phyloP scores from a whole-genome alignment of 768 basidiomycete genomes.

The Tylopilus subfusipes region DNA sequence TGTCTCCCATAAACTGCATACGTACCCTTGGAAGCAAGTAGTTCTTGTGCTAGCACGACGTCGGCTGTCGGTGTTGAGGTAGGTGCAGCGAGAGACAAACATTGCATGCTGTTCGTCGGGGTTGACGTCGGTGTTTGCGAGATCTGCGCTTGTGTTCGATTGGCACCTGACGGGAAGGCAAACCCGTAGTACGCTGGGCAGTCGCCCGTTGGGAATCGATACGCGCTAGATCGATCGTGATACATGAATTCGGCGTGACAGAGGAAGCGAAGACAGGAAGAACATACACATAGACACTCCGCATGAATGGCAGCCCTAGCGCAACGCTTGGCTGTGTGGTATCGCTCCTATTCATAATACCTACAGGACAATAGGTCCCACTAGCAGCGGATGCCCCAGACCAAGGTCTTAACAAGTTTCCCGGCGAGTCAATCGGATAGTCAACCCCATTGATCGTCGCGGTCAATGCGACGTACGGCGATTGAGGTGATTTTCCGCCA shows the following conservation, averaged over 20 bases:
- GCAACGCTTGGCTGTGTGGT: constrained; percentile 12
- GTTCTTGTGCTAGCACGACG: constrained; percentile 15
- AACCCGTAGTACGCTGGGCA: constrained; percentile 34
- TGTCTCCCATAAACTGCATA: constrained; percentile 16
- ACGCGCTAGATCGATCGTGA: constrained; percentile 18
- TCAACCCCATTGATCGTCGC: constrained; percentile 32
- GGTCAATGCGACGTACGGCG: constrained; percentile 24
- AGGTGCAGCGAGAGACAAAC: constrained; percentile 22
- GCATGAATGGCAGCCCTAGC: constrained; percentile 28
- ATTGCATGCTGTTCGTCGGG: constrained; percentile 24
- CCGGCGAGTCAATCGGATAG: constrained; percentile 27
- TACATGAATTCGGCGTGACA: not conserved
- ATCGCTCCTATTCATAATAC: constrained; percentile 13
- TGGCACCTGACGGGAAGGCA: constrained; percentile 28
- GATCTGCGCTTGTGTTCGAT: constrained; percentile 27
- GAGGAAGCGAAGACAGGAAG: not conserved
- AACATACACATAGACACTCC: constrained; percentile 32
- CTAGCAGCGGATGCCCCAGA: not conserved
- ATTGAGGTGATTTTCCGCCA: constrained; percentile 2
- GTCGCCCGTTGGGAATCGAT: constrained; percentile 29
- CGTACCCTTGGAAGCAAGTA: not conserved
- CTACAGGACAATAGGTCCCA: constrained; percentile 18
- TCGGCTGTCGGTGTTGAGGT: constrained; percentile 27
- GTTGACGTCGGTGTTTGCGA: constrained; percentile 27
- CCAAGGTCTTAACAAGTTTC: constrained; percentile 18